Conservation (phyloP, 129 eudicot genomes). For the Smallanthus sonchifolius region DNA sequence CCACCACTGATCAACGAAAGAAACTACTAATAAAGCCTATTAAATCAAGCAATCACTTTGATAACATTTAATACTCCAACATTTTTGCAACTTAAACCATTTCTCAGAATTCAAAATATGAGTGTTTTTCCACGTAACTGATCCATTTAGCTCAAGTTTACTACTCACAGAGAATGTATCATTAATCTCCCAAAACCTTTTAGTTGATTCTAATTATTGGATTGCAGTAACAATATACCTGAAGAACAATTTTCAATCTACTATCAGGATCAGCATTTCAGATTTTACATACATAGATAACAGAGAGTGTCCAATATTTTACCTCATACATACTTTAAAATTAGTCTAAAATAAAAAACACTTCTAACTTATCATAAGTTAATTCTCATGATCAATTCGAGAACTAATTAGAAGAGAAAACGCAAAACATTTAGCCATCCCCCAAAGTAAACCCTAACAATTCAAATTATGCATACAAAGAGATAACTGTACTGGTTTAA, state of each 20-base stretch:
- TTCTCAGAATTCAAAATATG: too few relatives aligned
- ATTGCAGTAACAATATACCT: too few relatives aligned
- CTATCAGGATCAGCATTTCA: background rate
- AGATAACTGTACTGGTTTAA: background rate
- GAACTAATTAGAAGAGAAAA: background rate
- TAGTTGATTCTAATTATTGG: too few relatives aligned
- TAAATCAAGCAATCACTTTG: too few relatives aligned
- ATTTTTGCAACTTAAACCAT: too few relatives aligned
- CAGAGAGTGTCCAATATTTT: background rate
- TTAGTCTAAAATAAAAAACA: background rate
- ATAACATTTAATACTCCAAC: too few relatives aligned
- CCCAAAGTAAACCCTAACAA: constrained; percentile 22
- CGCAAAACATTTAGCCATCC: background rate
- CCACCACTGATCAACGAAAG: background rate
- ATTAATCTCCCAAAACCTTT: too few relatives aligned
- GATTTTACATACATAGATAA: background rate
- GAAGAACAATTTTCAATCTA: too few relatives aligned
- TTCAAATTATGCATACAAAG: background rate
- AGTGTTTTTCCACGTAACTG: too few relatives aligned
- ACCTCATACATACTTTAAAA: background rate
- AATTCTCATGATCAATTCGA: background rate
- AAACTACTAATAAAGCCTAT: background rate
- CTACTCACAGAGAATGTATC: too few relatives aligned
- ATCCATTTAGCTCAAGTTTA: too few relatives aligned
- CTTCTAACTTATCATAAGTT: background rate